Percentiles rank a stretch among this genome's conserved stretches.
phyloP scores from a whole-genome alignment of 768 basidiomycete genomes.

The Daedaleopsis nitida region DNA sequence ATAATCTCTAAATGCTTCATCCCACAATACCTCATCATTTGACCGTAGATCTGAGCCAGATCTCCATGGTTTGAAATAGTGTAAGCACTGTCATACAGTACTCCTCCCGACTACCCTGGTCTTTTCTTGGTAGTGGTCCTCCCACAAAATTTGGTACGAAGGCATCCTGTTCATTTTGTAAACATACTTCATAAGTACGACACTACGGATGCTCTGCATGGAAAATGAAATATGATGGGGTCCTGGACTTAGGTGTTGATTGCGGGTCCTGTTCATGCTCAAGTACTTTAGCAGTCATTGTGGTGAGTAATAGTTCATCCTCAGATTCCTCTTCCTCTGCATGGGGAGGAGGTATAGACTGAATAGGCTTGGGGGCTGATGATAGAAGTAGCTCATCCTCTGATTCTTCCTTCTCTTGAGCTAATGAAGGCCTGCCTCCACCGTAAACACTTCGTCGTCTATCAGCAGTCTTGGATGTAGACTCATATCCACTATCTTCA shows the following conservation, averaged over 20 bases:
- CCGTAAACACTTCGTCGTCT: too few species aligned
- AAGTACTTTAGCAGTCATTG: neutral
- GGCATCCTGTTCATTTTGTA: neutral
- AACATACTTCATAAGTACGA: neutral
- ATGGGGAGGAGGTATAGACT: too few species aligned
- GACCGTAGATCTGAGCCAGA: constrained; percentile 31
- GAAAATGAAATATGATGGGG: neutral
- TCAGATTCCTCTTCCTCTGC: too few species aligned
- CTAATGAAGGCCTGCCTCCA: neutral
- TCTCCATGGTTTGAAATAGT: constrained; percentile 37
- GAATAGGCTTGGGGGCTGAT: too few species aligned
- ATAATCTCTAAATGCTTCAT: constrained; percentile 1
- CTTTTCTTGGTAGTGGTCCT: constrained; percentile 29
- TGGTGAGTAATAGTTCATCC: neutral
- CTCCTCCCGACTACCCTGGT: constrained; percentile 35
- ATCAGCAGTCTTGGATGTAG: neutral
- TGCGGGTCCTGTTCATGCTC: neutral
- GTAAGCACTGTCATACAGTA: constrained; percentile 38
- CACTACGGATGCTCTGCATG: neutral
- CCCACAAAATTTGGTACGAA: constrained; percentile 36
- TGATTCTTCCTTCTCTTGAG: neutral
- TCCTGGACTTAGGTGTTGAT: neutral
- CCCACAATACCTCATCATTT: constrained; percentile 1
- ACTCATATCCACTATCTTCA: neutral
- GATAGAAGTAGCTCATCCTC: neutral